Evolutionary conservation across 2,329 filamentous ascomycete species (phyloP), one percentile per base, ranked within the genome.

Genomic region (Aspergillus nomiae): DNA sequence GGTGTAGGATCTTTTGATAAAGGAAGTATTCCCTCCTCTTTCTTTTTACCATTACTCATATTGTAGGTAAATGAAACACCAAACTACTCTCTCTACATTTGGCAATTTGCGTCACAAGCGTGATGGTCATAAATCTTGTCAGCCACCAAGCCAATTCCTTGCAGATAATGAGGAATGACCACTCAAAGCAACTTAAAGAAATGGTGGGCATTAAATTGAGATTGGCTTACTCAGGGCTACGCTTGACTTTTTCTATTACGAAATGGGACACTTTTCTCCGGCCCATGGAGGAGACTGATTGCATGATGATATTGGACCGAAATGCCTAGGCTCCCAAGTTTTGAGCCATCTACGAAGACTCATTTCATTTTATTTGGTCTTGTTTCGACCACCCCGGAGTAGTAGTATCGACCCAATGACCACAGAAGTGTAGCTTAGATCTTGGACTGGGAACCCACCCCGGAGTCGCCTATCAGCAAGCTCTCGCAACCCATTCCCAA

Each of bases 401-500:
- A 21, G 11, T 24, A 11, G 8, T 5, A 9, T 46, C 21, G n/a
- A 46, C 8, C 21, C 9, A 24, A 46, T 46, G 9, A 46, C 41
- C 11, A 26, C 11, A 11, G 43, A 46, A 46, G 8, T 3, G 43
- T 46, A 46, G n/a, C 21, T 46, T 8, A 46, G 43, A 26, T 46
- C 43, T 46, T 24, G 11, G n/a, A 24, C 21, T 46, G 43, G 43
- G 21, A 46, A 46, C 43, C 43, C 43, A 46, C 48, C 48, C 48
- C 48, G 9, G n/a, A 36, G 30, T 54, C 30, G 21, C 51, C 51
- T 54, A 54, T 54, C 51, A 54, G 30, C 19, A 54, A 19, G 19
- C 30, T 24, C 28, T 54, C 51, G 51, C 51, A 54, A 54, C 51
- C 51, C 51, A 54, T 54, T 34, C 51, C 51, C 28, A 36, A 34